Percentiles rank a stretch among this genome's conserved stretches.
phyloP scores from a whole-genome alignment of 352 stramenopile species.

The Pythium brassicae region DNA sequence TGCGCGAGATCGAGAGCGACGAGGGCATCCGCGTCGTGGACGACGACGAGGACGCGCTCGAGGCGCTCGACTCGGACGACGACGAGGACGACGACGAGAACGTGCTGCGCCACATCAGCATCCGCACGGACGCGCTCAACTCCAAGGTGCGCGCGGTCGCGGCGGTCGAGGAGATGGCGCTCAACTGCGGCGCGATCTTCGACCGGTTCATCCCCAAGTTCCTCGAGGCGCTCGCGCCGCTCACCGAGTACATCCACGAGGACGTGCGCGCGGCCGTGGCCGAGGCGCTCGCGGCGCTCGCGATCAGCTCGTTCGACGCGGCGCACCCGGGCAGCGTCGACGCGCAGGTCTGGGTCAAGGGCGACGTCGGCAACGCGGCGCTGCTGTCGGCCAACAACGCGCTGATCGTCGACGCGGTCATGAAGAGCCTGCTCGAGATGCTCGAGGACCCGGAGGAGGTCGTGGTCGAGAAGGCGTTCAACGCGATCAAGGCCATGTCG shows the following conservation, averaged over 20 bases:
- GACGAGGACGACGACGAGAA: constrained; percentile 69
- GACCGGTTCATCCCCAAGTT: constrained; percentile 84
- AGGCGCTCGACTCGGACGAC: constrained; percentile 77
- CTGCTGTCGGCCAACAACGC: constrained; percentile 77
- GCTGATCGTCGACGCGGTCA: constrained; percentile 69
- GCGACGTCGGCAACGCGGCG: constrained; percentile 67
- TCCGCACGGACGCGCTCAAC: constrained; percentile 82
- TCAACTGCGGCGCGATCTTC: constrained; percentile 77
- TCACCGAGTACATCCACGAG: constrained; percentile 87
- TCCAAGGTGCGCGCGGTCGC: constrained; percentile 80
- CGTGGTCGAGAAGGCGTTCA: constrained; percentile 95
- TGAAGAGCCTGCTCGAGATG: constrained; percentile 78
- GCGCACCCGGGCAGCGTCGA: constrained; percentile 75
- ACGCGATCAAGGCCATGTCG: constrained; percentile 94
- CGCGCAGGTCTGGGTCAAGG: constrained; percentile 80
- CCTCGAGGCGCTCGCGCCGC: constrained; percentile 66
- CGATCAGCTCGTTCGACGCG: constrained; percentile 83
- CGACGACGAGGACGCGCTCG: constrained; percentile 65
- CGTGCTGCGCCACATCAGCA: constrained; percentile 77
- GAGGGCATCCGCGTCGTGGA: constrained; percentile 72
- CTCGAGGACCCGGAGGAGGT: constrained; percentile 75
- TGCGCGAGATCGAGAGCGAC: constrained; percentile 70
- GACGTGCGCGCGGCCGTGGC: constrained; percentile 77
- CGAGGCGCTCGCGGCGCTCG: constrained; percentile 71
- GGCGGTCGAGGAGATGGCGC: constrained; percentile 78